Evolutionary conservation across 116 monocot species (phyloP).

Genomic region (Papilionanthe hybrid): DNA sequence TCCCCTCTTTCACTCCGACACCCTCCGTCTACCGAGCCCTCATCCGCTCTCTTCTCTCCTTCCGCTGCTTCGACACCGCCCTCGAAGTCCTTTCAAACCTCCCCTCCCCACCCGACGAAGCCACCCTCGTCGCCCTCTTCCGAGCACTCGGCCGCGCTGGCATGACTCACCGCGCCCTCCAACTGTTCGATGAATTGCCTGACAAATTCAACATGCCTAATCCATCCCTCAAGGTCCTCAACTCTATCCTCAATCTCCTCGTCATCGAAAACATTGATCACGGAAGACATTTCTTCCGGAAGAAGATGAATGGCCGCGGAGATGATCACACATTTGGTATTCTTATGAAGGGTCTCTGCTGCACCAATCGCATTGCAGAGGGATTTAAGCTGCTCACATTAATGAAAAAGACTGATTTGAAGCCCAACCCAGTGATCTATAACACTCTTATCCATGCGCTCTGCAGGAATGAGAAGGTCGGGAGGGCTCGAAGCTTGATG

Average conservation of each 20-base stretch:
- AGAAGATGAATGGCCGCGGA: slow-evolving; percentile 20
- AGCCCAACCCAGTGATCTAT: slow-evolving; percentile 48
- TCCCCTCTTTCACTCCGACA: slow-evolving; percentile 23
- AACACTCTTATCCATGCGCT: slow-evolving; percentile 64
- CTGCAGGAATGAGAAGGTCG: slow-evolving; percentile 54
- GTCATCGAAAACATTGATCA: slow-evolving; percentile 49
- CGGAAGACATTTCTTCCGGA: slow-evolving; percentile 47
- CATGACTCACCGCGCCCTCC: slow-evolving; percentile 20
- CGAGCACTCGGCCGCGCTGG: slow-evolving; percentile 23
- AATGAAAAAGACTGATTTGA: slow-evolving; percentile 28
- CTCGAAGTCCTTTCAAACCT: slow-evolving; percentile 15
- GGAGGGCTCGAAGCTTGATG: slow-evolving; percentile 61
- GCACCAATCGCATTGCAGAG: slow-evolving; percentile 61
- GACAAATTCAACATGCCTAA: background rate
- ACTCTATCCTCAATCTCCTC: slow-evolving; percentile 53
- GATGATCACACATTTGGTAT: slow-evolving; percentile 57
- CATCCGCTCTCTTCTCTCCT: slow-evolving; percentile 36
- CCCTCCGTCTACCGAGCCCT: slow-evolving; percentile 17
- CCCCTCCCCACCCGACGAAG: slow-evolving; percentile 17
- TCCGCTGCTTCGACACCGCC: slow-evolving; percentile 32
- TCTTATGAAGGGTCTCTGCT: slow-evolving; percentile 78
- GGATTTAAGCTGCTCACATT: slow-evolving; percentile 55
- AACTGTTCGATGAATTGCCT: slow-evolving; percentile 22
- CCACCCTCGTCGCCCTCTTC: slow-evolving; percentile 31
- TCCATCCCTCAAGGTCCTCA: slow-evolving; percentile 33